phyloP scores from a whole-genome alignment of 2,329 filamentous ascomycete genomes.

The Cytospora mali region DNA sequence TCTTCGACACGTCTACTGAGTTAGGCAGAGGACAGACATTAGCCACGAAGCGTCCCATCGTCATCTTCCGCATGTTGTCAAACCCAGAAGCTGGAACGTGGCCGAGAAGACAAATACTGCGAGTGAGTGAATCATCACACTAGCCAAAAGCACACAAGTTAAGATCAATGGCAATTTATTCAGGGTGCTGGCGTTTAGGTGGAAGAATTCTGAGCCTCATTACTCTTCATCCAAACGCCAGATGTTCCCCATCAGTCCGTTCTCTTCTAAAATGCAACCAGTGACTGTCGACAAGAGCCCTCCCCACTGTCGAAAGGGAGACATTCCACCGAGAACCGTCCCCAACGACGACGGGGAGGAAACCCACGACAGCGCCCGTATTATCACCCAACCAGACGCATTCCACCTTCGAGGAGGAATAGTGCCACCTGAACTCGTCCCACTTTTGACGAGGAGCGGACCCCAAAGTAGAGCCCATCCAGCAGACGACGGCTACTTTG shows the following conservation, averaged over 20 bases:
- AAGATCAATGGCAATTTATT: not conserved
- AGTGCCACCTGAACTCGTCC: not conserved
- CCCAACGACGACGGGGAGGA: not conserved
- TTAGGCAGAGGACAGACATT: too few species aligned
- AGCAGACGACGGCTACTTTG: not conserved
- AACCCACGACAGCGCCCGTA: not conserved
- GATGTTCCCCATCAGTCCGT: not conserved
- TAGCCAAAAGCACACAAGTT: not conserved
- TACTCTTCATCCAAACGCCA: not conserved
- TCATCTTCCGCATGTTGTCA: too few species aligned
- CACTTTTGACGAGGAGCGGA: not conserved
- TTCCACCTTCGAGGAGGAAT: not conserved
- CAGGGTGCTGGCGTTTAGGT: not conserved
- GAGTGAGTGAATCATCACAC: not conserved
- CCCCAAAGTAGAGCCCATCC: not conserved
- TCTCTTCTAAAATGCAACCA: not conserved
- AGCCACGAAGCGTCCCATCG: too few species aligned
- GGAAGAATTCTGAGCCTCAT: not conserved
- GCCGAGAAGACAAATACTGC: too few species aligned
- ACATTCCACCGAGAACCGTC: not conserved
- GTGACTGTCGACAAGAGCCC: not conserved
- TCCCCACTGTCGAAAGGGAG: not conserved
- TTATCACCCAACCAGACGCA: not conserved
- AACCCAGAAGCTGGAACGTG: too few species aligned
- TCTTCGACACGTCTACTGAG: too few species aligned